Percentiles rank a stretch among this genome's conserved stretches.
phyloP scores from a whole-genome alignment of 2,329 filamentous ascomycete species.

The Chaetomiaceae sp. region DNA sequence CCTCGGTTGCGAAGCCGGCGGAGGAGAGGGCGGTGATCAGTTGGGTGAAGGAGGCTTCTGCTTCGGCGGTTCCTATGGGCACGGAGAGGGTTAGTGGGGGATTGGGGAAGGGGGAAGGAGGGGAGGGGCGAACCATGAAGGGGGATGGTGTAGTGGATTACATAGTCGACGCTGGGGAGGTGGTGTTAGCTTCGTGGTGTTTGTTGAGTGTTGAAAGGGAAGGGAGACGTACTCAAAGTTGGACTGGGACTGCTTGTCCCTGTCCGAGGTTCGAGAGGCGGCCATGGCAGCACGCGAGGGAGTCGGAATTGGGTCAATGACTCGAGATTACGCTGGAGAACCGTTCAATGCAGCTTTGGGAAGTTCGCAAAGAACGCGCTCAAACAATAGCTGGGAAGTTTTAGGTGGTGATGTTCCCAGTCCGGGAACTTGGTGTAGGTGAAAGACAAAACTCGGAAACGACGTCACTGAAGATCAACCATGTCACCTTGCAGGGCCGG shows the following conservation, averaged over 20 bases:
- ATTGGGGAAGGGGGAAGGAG: constrained; percentile 30
- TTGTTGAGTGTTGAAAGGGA: background rate
- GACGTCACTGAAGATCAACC: constrained; percentile 9
- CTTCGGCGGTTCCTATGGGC: constrained; percentile 58
- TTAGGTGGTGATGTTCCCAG: background rate
- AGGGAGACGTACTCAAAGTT: constrained; percentile 27
- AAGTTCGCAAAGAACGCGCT: too few relatives aligned
- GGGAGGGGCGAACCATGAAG: constrained; percentile 6
- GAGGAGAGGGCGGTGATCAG: constrained; percentile 70
- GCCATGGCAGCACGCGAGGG: constrained; percentile 23
- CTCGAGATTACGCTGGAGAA: background rate
- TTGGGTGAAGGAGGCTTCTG: constrained; percentile 70
- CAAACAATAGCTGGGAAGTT: background rate
- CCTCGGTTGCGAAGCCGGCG: constrained; percentile 83
- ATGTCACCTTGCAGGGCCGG: constrained; percentile 10
- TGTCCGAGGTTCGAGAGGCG: constrained; percentile 20
- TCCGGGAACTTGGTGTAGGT: background rate
- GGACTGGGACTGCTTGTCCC: constrained; percentile 22
- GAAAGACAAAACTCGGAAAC: background rate
- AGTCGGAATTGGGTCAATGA: background rate
- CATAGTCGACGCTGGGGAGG: constrained; percentile 28
- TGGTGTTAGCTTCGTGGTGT: background rate
- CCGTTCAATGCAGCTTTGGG: background rate
- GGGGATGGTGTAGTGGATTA: constrained; percentile 28
- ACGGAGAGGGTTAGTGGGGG: background rate